These are phyloP conservation scores for Boletus bicolor DNA, from an alignment of 768 basidiomycete species.

Conservation along the genomic window DNA sequence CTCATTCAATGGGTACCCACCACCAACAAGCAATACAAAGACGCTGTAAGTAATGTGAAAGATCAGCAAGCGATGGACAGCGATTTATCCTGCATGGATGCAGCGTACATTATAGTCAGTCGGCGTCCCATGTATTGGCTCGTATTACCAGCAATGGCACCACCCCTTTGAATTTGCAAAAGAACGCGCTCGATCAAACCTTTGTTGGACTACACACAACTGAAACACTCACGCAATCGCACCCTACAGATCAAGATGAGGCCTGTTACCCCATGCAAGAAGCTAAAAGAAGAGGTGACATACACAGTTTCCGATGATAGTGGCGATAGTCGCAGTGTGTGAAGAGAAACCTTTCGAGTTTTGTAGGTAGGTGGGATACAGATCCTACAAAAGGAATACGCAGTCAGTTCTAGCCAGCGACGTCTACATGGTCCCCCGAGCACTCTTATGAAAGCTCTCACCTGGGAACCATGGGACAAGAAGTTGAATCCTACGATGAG, in stretches of 20 bases:
- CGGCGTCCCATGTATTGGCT: slow-evolving; percentile 81
- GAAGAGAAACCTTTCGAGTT: slow-evolving; percentile 57
- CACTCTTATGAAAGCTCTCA: slow-evolving; percentile 14
- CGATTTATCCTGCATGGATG: background rate
- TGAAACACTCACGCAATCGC: slow-evolving; percentile 39
- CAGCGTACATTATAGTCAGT: slow-evolving; percentile 61
- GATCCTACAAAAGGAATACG: slow-evolving; percentile 39
- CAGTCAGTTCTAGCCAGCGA: background rate
- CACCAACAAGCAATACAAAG: slow-evolving; percentile 27
- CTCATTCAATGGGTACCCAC: slow-evolving; percentile 7
- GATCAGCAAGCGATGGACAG: background rate
- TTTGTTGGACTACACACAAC: slow-evolving; percentile 5
- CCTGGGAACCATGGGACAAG: slow-evolving; percentile 70
- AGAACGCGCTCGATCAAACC: background rate
- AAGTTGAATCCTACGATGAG: slow-evolving; percentile 62
- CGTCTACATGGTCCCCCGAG: background rate
- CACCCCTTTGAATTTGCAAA: slow-evolving; percentile 44
- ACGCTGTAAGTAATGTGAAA: slow-evolving; percentile 7
- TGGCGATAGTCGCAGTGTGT: slow-evolving; percentile 64
- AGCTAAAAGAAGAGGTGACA: slow-evolving; percentile 15
- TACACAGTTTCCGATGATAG: slow-evolving; percentile 77
- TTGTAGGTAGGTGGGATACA: slow-evolving; percentile 78
- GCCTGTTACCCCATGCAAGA: background rate
- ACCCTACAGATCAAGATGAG: slow-evolving; percentile 29
- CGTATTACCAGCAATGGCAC: slow-evolving; percentile 64